These are phyloP conservation scores for Penicillium antarcticum DNA, from an alignment of 495 filamentous ascomycete species.

Conservation along the genomic window DNA sequence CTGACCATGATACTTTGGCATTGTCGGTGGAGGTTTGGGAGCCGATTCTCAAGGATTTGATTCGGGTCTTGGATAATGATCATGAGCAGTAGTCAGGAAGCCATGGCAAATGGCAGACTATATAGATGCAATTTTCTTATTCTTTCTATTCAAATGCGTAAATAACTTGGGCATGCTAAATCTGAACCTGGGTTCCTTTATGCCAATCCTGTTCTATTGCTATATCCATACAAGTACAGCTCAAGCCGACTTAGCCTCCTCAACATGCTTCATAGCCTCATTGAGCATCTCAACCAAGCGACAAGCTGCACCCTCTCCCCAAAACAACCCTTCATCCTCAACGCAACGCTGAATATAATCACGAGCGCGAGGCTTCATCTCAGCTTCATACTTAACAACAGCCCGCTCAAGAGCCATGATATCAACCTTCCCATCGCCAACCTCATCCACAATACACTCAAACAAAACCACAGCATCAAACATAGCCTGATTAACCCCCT, in stretches of 20 bases:
- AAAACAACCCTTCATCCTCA: conserved; percentile 9
- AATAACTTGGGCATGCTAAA: too few relatives aligned
- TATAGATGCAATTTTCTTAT: too few relatives aligned
- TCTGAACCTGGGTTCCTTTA: too few relatives aligned
- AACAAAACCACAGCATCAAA: conserved; percentile 13
- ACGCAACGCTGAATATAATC: conserved; percentile 9
- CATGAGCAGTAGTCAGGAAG: too few relatives aligned
- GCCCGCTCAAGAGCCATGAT: conserved; percentile 8
- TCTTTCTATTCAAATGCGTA: too few relatives aligned
- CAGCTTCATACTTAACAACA: conserved; percentile 13
- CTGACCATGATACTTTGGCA: conserved; percentile 31
- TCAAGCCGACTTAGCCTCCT: too few relatives aligned
- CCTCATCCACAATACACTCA: conserved; percentile 5
- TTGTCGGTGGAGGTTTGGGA: conserved; percentile 22
- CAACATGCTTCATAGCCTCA: neutral
- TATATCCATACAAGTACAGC: too few relatives aligned
- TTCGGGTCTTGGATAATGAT: too few relatives aligned
- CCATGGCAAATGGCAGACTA: too few relatives aligned
- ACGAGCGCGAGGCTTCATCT: conserved; percentile 13
- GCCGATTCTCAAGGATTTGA: conserved; percentile 6
- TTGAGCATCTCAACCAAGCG: conserved; percentile 11
- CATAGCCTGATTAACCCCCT: conserved; percentile 16
- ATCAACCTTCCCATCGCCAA: neutral
- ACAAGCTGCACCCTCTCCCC: conserved; percentile 3
- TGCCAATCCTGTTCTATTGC: too few relatives aligned